Base-by-base conservation (phyloP, 2,329 filamentous ascomycete genomes). In the Diplodia seriata region DNA sequence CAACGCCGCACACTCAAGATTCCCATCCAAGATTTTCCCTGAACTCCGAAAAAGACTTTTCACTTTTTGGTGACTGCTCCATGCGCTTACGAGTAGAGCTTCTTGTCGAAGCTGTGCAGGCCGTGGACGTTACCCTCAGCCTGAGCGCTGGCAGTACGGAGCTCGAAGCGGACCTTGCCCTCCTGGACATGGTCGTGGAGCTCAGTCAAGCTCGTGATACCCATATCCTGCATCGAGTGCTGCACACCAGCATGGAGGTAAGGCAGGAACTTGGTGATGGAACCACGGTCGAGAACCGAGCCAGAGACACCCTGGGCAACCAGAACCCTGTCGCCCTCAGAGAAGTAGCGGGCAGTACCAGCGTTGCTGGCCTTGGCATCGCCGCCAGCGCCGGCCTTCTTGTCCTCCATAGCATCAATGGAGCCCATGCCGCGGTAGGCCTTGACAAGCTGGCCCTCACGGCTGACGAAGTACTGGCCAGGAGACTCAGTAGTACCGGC, bases 331-430 rank as follows among this genome's bases (percentile, higher is more conserved):
- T 97, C 94, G 70, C 94, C 94, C 82, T 99, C 95, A 53, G 94
- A 97, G 84, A 99, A 99, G 85, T 99, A 99, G 70, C 95, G 90
- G 54, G 95, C 95, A 71, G 96, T 98, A 76, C 95, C 95, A 67
- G 95, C 95, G 78, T 98, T 99, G 79, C 83, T 85, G n/a, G 85
- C 84, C 79, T 89, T 88, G 74, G 84, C 82, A 81, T 93, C 88
- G 75, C 84, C 83, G 72, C 90, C 91, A 69, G 81, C 85, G 67
- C 91, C 93, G 12, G 94, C 93, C 86, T 97, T 97, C 88, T 95
- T 97, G 83, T 98, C 94, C 83, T 98, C 94, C 95, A 99, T 99
- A 73, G 95, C 95, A 76, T 97, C 95, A 78, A 99, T 99, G 81
- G 90, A 94, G 73, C 95, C 95, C 95, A 99, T 99, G 69, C 95